A percentile compares a stretch with the other conserved stretches of the same genome.
phyloP scores from a whole-genome alignment of 1,284 basidiomycete genomes.

The Pyrrhoderma lamaoense region DNA sequence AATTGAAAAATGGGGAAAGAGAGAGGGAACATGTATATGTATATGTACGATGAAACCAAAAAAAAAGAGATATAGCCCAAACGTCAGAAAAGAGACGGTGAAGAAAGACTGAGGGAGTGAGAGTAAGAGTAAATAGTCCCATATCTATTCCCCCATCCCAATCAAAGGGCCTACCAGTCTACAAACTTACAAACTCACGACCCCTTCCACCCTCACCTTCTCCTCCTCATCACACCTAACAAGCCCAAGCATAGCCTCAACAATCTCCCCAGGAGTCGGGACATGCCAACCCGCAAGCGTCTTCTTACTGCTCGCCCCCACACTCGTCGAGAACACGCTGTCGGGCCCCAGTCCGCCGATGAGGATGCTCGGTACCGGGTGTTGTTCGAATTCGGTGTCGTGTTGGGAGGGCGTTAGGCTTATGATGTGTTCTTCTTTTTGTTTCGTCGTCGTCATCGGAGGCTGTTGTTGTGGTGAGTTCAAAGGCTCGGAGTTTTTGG shows the following conservation, averaged over 20 bases:
- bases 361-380: too few relatives aligned
- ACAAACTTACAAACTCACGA: too few relatives aligned
- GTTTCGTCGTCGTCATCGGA: neutral
- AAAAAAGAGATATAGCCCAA: too few relatives aligned
- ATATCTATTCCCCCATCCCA: too few relatives aligned
- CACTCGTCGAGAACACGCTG: conserved; percentile 81
- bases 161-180: too few relatives aligned
- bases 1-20: too few relatives aligned
- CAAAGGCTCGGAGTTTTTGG: conserved; percentile 96
- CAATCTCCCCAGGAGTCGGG: conserved; percentile 67
- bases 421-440: neutral
- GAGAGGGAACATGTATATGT: too few relatives aligned
- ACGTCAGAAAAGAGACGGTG: too few relatives aligned
- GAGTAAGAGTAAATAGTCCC: too few relatives aligned
- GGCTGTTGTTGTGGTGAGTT: conserved; percentile 34
- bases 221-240: conserved; percentile 21
- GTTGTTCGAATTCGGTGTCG: conserved; percentile 7
- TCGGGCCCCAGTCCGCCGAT: conserved; percentile 54
- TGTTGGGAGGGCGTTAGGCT: neutral
- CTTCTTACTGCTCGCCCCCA: conserved; percentile 78
- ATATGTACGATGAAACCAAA: too few relatives aligned
- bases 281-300: conserved; percentile 89
- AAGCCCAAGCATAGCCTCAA: conserved; percentile 60
- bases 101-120: too few relatives aligned
- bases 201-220: too few relatives aligned